Conservation (phyloP, 2,329 filamentous ascomycete species). For the Talaromyces sp. region DNA sequence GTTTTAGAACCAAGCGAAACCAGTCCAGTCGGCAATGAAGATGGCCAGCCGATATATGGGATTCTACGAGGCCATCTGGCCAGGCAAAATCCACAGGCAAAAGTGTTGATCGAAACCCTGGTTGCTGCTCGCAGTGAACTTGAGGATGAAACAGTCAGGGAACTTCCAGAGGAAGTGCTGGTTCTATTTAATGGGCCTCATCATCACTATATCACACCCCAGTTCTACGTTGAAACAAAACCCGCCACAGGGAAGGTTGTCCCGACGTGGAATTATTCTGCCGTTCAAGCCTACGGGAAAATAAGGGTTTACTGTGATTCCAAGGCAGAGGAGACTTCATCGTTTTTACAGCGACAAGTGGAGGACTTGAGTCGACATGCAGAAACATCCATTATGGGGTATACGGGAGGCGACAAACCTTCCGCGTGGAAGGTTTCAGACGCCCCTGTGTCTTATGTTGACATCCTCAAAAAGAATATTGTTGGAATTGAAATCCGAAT, state of each 20-base stretch:
- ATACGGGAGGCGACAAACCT: constrained; percentile 27
- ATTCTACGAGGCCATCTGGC: constrained; percentile 59
- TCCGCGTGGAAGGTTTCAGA: constrained; percentile 56
- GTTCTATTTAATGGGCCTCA: constrained; percentile 56
- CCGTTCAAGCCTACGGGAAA: constrained; percentile 59
- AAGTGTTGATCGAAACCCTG: constrained; percentile 52
- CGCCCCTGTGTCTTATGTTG: constrained; percentile 54
- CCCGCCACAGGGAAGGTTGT: constrained; percentile 61
- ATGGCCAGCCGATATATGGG: constrained; percentile 29
- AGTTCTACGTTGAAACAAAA: constrained; percentile 64
- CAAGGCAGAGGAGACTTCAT: constrained; percentile 40
- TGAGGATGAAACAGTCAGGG: constrained; percentile 24
- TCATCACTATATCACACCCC: constrained; percentile 63
- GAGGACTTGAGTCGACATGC: constrained; percentile 48
- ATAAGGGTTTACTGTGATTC: constrained; percentile 52
- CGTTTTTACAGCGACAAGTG: constrained; percentile 51
- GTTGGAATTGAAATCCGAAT: constrained; percentile 58
- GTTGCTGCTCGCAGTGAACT: constrained; percentile 22
- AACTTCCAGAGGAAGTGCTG: constrained; percentile 51
- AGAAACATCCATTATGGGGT: constrained; percentile 55
- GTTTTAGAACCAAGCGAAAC: constrained; percentile 30
- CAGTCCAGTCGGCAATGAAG: constrained; percentile 25
- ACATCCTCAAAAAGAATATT: constrained; percentile 54
- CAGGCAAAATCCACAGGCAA: constrained; percentile 58
- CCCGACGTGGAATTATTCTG: constrained; percentile 66